Conservation (phyloP, 1,284 basidiomycete genomes). For the Phlebopus sp. region DNA sequence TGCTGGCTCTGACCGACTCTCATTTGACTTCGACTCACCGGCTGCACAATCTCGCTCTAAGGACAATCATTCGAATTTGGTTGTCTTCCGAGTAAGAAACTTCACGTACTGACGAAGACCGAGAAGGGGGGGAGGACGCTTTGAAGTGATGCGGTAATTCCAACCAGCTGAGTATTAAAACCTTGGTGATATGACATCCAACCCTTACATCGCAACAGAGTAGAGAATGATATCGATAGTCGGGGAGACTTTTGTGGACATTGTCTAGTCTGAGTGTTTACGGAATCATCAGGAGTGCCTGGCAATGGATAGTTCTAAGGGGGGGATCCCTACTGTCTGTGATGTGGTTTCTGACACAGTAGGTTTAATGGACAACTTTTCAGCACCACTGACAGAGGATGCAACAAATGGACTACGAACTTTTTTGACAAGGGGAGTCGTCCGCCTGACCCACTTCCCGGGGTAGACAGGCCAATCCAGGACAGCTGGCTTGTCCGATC, state of each 20-base stretch:
- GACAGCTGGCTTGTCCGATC: background rate
- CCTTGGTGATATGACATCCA: background rate
- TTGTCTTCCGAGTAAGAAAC: background rate
- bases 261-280: no score
- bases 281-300: no score
- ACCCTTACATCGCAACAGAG: conserved; percentile 4
- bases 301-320: no score
- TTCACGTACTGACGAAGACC: conserved; percentile 5
- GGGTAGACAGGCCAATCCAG: background rate
- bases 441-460: background rate
- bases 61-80: background rate
- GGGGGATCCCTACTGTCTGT: no score
- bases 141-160: background rate
- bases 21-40: background rate
- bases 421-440: background rate
- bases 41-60: conserved; percentile 10
- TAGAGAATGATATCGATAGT: conserved; percentile 5
- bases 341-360: background rate
- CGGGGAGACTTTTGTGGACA: conserved; percentile 4
- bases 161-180: background rate
- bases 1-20: background rate
- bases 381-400: background rate
- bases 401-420: background rate
- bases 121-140: conserved; percentile 6
- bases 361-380: background rate